phyloP scores from a whole-genome alignment of 176 grass and related monocot genomes.

The Eragrostis curvula region DNA sequence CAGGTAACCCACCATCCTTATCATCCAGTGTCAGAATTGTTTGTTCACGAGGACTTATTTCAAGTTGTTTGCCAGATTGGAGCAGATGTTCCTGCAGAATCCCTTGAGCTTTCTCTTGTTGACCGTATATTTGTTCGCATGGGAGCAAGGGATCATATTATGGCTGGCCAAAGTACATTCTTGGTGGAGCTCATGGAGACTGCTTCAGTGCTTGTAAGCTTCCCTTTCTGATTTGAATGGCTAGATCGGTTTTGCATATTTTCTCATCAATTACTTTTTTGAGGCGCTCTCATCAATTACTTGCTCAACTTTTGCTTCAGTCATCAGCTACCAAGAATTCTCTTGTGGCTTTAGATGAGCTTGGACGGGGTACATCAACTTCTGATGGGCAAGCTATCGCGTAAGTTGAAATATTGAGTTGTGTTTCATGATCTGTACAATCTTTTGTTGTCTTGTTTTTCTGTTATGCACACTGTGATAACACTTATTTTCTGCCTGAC shows the following conservation, averaged over 20 bases:
- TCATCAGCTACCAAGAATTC: conserved; percentile 90
- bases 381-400: conserved; percentile 99
- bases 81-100: conserved; percentile 93
- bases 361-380: conserved; percentile 96
- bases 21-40: conserved; percentile 14
- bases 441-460: conserved; percentile 32
- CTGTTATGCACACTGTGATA: neutral
- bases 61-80: conserved; percentile 68
- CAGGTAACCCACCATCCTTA: conserved; percentile 56
- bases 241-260: neutral
- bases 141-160: conserved; percentile 97
- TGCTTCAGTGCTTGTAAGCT: conserved; percentile 87
- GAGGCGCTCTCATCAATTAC: conserved; percentile 30
- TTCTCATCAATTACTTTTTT: conserved; percentile 25
- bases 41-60: conserved; percentile 37
- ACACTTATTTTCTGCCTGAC: conserved; percentile 28
- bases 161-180: conserved; percentile 92
- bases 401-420: conserved; percentile 54
- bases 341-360: conserved; percentile 94
- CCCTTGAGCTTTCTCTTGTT: conserved; percentile 81
- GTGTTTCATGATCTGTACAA: conserved; percentile 15
- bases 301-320: conserved; percentile 55
- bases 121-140: conserved; percentile 97
- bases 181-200: conserved; percentile 92
- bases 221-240: conserved; percentile 26